A percentile compares a stretch with the other conserved stretches of the same genome.
Evolutionary conservation across 306 rosid genomes (phyloP).

Genomic region (Inga laurina): DNA sequence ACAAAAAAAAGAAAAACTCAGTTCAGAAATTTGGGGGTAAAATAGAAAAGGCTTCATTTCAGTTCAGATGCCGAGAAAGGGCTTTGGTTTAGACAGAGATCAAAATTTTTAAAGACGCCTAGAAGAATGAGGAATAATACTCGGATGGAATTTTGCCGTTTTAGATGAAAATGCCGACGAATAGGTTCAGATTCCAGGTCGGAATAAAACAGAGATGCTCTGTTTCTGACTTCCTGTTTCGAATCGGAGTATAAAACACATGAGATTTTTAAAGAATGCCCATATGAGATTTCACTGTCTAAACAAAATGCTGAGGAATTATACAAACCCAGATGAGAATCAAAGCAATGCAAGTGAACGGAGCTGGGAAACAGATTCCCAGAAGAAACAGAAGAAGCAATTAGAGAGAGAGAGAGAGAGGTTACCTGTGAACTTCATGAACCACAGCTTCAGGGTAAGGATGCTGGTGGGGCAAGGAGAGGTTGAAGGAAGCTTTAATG

Average conservation of each 20-base stretch:
- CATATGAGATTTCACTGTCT: not conserved
- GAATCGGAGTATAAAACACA: not conserved
- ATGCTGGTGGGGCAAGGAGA: slow-evolving; percentile 78
- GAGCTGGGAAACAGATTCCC: not conserved
- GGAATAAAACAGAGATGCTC: slow-evolving; percentile 9
- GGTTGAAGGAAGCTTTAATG: slow-evolving; percentile 56
- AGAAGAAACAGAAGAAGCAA: not conserved
- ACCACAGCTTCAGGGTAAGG: slow-evolving; percentile 86
- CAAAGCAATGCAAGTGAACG: not conserved
- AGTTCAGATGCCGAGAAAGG: slow-evolving; percentile 36
- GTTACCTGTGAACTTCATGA: slow-evolving; percentile 73
- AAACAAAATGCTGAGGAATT: not conserved
- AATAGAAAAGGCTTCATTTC: slow-evolving; percentile 6
- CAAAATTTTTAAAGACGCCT: not conserved
- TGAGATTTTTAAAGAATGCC: not conserved
- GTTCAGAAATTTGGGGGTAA: not conserved
- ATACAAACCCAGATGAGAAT: not conserved
- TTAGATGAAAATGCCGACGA: not conserved
- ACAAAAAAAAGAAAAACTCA: not conserved
- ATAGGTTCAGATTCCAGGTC: not conserved
- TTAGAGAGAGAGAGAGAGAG: not conserved
- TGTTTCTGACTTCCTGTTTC: slow-evolving; percentile 24
- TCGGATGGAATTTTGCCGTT: not conserved
- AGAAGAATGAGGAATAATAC: slow-evolving; percentile 2
- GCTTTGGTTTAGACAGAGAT: not conserved